phyloP scores from a whole-genome alignment of 2,329 filamentous ascomycete genomes.

The Lecanicillium sp. region DNA sequence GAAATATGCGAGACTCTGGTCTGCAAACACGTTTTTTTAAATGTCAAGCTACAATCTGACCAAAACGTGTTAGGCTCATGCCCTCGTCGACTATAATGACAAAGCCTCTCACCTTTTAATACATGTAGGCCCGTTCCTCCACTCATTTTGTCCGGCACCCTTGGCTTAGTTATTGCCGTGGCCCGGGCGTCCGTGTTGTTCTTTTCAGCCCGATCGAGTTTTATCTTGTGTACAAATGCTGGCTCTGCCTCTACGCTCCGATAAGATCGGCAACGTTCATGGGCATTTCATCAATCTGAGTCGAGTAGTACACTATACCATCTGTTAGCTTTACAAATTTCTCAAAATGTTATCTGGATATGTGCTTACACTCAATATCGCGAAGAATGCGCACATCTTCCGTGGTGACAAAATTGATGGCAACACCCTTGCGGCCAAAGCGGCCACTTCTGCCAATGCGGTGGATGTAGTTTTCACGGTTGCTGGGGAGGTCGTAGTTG shows the following conservation, averaged over 20 bases:
- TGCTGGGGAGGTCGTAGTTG: slow-evolving; percentile 97
- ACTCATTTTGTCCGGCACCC: background rate
- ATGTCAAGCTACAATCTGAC: no score
- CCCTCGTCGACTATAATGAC: no score
- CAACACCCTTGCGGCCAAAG: slow-evolving; percentile 96
- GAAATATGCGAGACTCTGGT: no score
- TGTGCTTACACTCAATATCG: slow-evolving; percentile 78
- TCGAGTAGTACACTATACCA: slow-evolving; percentile 76
- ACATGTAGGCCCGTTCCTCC: background rate
- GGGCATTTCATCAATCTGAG: slow-evolving; percentile 97
- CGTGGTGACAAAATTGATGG: slow-evolving; percentile 98
- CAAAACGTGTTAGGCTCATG: no score
- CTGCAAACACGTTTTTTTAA: no score
- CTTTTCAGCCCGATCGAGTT: no score
- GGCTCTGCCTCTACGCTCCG: slow-evolving; percentile 26
- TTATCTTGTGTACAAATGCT: background rate
- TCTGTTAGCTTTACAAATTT: slow-evolving; percentile 23
- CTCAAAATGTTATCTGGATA: background rate
- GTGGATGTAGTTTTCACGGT: slow-evolving; percentile 99
- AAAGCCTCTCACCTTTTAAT: background rate
- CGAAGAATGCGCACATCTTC: slow-evolving; percentile 96
- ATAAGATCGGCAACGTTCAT: slow-evolving; percentile 77
- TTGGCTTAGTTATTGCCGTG: no score
- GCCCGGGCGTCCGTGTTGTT: no score
- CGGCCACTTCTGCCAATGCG: slow-evolving; percentile 91